Evolutionary conservation across 306 rosid genomes (phyloP), one percentile per base, ranked within the genome.

Genomic region (Malus asiatica): DNA sequence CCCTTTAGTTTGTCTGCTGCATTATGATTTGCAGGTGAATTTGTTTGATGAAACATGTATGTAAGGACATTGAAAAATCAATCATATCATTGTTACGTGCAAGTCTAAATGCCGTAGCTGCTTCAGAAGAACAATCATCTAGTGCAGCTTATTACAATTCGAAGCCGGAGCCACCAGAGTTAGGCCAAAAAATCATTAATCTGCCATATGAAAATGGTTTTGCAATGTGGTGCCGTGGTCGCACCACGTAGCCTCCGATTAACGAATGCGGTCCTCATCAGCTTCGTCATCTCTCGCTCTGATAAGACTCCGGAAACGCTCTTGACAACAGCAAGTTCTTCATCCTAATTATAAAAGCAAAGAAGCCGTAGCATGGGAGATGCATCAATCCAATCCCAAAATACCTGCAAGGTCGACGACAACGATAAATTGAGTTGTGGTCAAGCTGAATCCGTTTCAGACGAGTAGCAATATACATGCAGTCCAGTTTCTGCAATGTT

Each of bases 361-460:
- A 88, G 55, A 66, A 25, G 23, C 86, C 89, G 57, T 83, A 95
- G 83, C 95, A 92, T 67, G 98, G 98, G 74, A 95, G 40, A 66
- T 89, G 93, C 85, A 83, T 29, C 68, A 89, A 11, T 48, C 98
- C 97, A 35, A 95, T 90, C 14, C 83, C 90, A 0, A 85, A 13
- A 87, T 95, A 95, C 98, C 98, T 95, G 77, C 25, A 48, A 80
- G 77, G 58, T 65, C 65, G 76, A 68, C 27, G 27, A 48, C 55
- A 48, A 64, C 22, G 66, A 58, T 65, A 42, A 59, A 20, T 20
- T 52, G 38, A 71, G 19, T 13, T 51, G 40, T 25, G 78, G 5
- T 58, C 72, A 20, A 29, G 53, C 73, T 61, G 48, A 42, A 23
- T 46, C 9, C 46, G 33, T 73, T 75, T 25, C 84, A 42, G 18